A percentile compares a stretch with the other conserved stretches of the same genome.
Evolutionary conservation across 768 basidiomycete genomes (phyloP).

Genomic region (Kwoniella dendrophila): DNA sequence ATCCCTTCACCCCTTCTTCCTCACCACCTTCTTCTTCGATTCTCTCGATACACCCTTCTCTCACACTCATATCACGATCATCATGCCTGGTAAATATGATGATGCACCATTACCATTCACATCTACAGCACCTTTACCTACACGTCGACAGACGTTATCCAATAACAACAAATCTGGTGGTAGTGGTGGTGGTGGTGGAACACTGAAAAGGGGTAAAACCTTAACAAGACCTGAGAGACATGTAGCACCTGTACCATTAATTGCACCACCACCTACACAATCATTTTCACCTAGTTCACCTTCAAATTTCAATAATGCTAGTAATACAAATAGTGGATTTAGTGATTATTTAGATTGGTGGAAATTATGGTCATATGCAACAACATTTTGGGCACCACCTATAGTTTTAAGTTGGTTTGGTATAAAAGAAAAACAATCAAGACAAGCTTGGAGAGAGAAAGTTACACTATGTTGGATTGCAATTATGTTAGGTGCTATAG

Average conservation of each 20-base stretch:
- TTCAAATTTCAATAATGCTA: conserved; percentile 1
- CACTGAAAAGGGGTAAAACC: conserved; percentile 75
- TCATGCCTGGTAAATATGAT: conserved; percentile 29
- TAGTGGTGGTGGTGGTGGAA: conserved; percentile 10
- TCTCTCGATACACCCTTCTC: neutral
- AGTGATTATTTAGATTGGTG: conserved; percentile 61
- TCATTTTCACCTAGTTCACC: conserved; percentile 43
- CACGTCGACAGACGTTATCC: conserved; percentile 26
- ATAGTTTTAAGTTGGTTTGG: conserved; percentile 74
- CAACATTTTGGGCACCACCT: conserved; percentile 87
- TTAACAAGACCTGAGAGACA: conserved; percentile 93
- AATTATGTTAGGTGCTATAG: conserved; percentile 69
- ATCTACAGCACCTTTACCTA: conserved; percentile 40
- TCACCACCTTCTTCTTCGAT: neutral
- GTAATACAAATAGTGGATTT: neutral
- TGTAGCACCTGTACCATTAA: conserved; percentile 90
- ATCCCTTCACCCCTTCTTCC: neutral
- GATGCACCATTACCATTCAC: conserved; percentile 46
- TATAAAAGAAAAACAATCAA: conserved; percentile 72
- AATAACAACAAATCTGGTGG: neutral
- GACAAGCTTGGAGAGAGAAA: conserved; percentile 98
- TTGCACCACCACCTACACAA: conserved; percentile 70
- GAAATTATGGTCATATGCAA: conserved; percentile 74
- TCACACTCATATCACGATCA: neutral
- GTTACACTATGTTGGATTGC: conserved; percentile 89